Evolutionary conservation across 169 alveolate species (phyloP).

Genomic region (Cryptosporidium sp.): DNA sequence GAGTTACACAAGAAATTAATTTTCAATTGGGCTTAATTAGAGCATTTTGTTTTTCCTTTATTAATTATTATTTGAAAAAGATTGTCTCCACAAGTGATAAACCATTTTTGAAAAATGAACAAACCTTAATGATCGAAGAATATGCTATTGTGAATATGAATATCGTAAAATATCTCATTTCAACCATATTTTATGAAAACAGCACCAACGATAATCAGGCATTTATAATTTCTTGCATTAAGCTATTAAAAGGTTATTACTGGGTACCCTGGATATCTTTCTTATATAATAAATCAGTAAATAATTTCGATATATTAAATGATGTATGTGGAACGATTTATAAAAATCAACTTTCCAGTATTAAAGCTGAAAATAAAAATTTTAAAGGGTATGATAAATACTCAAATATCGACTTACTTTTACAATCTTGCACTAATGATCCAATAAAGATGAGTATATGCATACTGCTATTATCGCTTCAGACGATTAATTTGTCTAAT

Average conservation of each 20-base stretch:
- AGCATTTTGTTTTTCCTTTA: conserved; percentile 49
- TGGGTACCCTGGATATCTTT: conserved; percentile 63
- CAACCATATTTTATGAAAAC: conserved; percentile 30
- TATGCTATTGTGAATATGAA: conserved; percentile 32
- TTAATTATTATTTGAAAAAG: conserved; percentile 7
- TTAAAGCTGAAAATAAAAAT: conserved; percentile 10
- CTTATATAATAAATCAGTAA: conserved; percentile 6
- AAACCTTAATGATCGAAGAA: conserved; percentile 6
- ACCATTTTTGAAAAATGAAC: conserved; percentile 12
- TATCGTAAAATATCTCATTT: conserved; percentile 28
- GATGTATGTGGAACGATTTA: conserved; percentile 36
- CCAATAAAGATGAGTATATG: conserved; percentile 61
- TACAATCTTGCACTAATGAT: conserved; percentile 26
- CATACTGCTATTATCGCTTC: conserved; percentile 8
- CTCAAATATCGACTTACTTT: conserved; percentile 26
- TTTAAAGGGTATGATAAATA: conserved; percentile 8
- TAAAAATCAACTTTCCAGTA: conserved; percentile 27
- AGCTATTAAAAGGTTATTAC: conserved; percentile 24
- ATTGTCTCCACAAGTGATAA: neutral
- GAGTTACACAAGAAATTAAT: conserved; percentile 1
- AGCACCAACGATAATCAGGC: conserved; percentile 24
- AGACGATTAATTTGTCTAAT: conserved; percentile 9
- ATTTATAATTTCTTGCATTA: conserved; percentile 25
- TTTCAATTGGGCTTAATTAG: conserved; percentile 8
- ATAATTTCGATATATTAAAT: conserved; percentile 20